These are phyloP conservation scores for Diaporthe vexans DNA, from an alignment of 2,329 filamentous ascomycete species.

Conservation along the genomic window DNA sequence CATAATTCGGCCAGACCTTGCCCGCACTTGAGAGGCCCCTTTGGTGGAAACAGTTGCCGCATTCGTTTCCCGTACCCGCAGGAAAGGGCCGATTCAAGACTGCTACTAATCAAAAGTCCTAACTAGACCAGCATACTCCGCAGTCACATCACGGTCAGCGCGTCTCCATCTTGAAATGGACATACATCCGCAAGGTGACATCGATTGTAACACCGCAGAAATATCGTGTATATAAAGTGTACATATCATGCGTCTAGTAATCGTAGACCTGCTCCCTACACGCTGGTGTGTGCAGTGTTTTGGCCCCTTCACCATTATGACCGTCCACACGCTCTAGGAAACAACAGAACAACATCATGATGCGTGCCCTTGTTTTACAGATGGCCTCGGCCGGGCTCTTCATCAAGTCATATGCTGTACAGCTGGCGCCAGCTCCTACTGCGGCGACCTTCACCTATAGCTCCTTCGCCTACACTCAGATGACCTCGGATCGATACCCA, in stretches of 20 bases:
- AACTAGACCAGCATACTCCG: background rate
- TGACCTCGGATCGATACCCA: constrained; percentile 23
- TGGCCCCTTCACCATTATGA: no score
- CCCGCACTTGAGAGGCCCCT: background rate
- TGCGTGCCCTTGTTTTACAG: background rate
- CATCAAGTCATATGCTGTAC: background rate
- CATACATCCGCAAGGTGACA: background rate
- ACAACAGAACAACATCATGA: background rate
- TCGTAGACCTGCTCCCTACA: background rate
- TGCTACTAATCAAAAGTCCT: background rate
- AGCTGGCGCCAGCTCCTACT: background rate
- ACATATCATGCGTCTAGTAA: background rate
- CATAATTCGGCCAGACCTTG: background rate
- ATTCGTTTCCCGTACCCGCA: background rate
- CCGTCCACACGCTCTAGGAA: background rate
- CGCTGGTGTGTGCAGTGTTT: background rate
- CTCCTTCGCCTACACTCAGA: constrained; percentile 3
- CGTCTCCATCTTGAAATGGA: background rate
- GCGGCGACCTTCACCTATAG: background rate
- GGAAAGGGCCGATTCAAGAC: background rate
- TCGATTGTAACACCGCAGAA: background rate
- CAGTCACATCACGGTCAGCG: background rate
- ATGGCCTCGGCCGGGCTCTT: background rate
- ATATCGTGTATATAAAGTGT: background rate
- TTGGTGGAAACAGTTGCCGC: constrained; percentile 1